Base-by-base conservation (phyloP, 2,329 filamentous ascomycete species). In the Phymatotrichopsis omnivora region DNA sequence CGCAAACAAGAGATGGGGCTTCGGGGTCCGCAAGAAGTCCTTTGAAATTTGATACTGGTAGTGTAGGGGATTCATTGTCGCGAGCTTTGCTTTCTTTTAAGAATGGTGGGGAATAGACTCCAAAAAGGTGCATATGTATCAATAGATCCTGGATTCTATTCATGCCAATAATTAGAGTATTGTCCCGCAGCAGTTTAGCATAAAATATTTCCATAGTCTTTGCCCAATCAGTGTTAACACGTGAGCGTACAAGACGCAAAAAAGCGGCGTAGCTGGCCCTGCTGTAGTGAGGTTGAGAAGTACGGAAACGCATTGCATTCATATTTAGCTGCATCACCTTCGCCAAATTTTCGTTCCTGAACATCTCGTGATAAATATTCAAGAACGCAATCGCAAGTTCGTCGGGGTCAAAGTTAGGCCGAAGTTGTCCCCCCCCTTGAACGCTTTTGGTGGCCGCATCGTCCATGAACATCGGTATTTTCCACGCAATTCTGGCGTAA, bases 301-400 rank as follows among this genome's bases (percentile, higher is more conserved):
- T n/a, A n/a, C n/a, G n/a, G n/a, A n/a, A n/a, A n/a, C n/a, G n/a
- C n/a, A n/a, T n/a, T n/a, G n/a, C n/a, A n/a, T n/a, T n/a, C n/a
- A n/a, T n/a, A 12, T 47, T 24, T n/a, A 50, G 11, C 20, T 14
- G 12, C 34, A 41, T 31, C 16, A 33, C 36, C 17, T 10, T 19
- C 16, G 37, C n/a, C 11, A 33, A 7, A 32, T 66, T 62, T 52
- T 72, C 69, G 17, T 59, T 36, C 16, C 58, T 40, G 35, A 74
- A 72, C 63, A 74, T 69, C 6, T 63, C 55, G 10, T 62, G 52
- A 53, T 72, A 73, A 2, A 71, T 52, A 3, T 60, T 46, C 40
- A 67, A 65, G 2, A 73, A 49, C 7, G 68, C 49, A 3, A 51
- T 51, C 2, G 64, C 64, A 1, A 75, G 59, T 7, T 64, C 58